Evolutionary conservation across 306 rosid species (phyloP).

Genomic region (Cicer arietinum): DNA sequence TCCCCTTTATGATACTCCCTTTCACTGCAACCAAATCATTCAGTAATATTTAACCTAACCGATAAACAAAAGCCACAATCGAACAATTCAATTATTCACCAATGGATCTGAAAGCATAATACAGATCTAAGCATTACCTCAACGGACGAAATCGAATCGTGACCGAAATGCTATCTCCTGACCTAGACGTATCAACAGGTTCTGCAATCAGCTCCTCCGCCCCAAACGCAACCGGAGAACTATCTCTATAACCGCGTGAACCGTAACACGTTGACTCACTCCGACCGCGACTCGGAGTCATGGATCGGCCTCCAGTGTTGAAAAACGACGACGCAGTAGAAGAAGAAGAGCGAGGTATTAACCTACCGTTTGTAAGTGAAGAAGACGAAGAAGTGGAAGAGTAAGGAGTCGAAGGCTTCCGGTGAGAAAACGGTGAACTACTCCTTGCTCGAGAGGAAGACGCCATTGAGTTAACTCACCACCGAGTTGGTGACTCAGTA

Average conservation of each 20-base stretch:
- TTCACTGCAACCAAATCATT: conserved; percentile 71
- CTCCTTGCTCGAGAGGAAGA: conserved; percentile 92
- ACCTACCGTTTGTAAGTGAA: conserved; percentile 67
- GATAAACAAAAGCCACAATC: conserved; percentile 37
- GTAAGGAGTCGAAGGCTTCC: conserved; percentile 81
- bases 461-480: conserved; percentile 73
- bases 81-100: conserved; percentile 41
- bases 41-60: conserved; percentile 47
- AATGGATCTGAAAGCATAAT: conserved; percentile 66
- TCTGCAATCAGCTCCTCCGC: conserved; percentile 75
- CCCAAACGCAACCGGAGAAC: conserved; percentile 74
- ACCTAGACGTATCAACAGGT: conserved; percentile 62
- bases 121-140: conserved; percentile 90
- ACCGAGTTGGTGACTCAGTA: conserved; percentile 62
- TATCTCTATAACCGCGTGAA: conserved; percentile 48
- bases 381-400: conserved; percentile 82
- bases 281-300: conserved; percentile 68
- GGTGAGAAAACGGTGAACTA: conserved; percentile 90
- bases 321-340: conserved; percentile 78
- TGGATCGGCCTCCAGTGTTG: conserved; percentile 85
- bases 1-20: conserved; percentile 97
- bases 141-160: conserved; percentile 98
- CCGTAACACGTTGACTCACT: conserved; percentile 69
- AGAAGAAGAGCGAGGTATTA: conserved; percentile 84
- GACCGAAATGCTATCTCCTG: conserved; percentile 93